Conservation (phyloP, 1,284 basidiomycete genomes). For the Ganoderma lingzhi region DNA sequence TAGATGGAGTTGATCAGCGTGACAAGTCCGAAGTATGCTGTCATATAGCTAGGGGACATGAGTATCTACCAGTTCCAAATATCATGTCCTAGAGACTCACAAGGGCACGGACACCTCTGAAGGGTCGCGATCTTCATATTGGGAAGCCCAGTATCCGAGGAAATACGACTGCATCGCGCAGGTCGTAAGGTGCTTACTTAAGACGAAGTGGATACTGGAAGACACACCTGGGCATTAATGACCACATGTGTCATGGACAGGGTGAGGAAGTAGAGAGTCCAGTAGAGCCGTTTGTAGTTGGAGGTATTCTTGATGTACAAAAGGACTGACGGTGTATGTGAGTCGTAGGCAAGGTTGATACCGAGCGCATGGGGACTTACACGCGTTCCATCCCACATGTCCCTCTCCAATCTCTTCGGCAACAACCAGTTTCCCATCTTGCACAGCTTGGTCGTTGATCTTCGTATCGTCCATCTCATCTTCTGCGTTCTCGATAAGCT, state of each 20-base stretch:
- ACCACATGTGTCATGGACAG: neutral
- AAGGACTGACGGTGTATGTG: neutral
- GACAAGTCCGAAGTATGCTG: slow-evolving; percentile 50
- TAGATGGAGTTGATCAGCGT: slow-evolving; percentile 36
- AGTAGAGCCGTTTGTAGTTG: neutral
- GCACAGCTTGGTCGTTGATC: slow-evolving; percentile 38
- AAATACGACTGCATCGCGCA: slow-evolving; percentile 33
- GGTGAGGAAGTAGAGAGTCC: neutral
- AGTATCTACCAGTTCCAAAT: neutral
- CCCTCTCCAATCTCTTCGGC: slow-evolving; percentile 68
- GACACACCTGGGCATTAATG: neutral
- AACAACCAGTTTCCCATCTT: slow-evolving; percentile 58
- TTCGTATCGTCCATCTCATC: neutral
- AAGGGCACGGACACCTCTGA: slow-evolving; percentile 40
- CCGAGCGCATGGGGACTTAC: neutral
- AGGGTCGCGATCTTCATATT: slow-evolving; percentile 39
- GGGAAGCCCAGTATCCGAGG: slow-evolving; percentile 36
- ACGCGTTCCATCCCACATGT: slow-evolving; percentile 49
- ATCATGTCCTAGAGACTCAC: slow-evolving; percentile 33
- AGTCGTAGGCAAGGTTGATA: neutral
- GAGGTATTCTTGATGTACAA: neutral
- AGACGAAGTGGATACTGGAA: too few relatives aligned
- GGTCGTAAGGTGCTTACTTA: slow-evolving; percentile 7
- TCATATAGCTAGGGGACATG: slow-evolving; percentile 45
- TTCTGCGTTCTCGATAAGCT: neutral